Percentiles rank a stretch among this genome's conserved stretches.
Conservation (phyloP, 176 grass and related monocot species). For the Oryza rufipogon region DNA sequence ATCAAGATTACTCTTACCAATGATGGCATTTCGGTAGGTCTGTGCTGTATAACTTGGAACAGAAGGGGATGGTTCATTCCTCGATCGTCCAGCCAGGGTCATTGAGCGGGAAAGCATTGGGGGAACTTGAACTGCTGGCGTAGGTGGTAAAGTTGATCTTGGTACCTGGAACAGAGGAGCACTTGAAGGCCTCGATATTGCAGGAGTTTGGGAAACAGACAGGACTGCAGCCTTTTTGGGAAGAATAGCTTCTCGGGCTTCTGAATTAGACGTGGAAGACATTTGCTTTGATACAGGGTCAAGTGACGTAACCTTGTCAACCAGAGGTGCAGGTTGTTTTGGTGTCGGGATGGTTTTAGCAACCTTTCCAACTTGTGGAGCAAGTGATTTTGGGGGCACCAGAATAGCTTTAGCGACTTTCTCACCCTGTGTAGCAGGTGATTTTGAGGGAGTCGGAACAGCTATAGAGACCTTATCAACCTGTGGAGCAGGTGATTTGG, state of each 20-base stretch:
- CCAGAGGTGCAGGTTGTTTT: conserved; percentile 13
- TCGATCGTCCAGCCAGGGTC: conserved; percentile 52
- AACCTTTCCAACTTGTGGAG: conserved; percentile 37
- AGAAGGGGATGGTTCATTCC: conserved; percentile 50
- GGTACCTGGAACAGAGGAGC: conserved; percentile 65
- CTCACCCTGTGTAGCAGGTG: conserved; percentile 43
- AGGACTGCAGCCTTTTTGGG: conserved; percentile 22
- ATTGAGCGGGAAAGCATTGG: conserved; percentile 56
- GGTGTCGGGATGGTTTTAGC: conserved; percentile 13
- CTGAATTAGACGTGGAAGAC: conserved; percentile 36
- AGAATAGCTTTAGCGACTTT: conserved; percentile 44
- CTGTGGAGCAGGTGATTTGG: conserved; percentile 26
- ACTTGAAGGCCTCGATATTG: conserved; percentile 69
- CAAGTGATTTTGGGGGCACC: conserved; percentile 20
- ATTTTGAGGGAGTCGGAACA: conserved; percentile 29
- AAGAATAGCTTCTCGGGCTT: conserved; percentile 38
- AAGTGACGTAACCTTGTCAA: conserved; percentile 31
- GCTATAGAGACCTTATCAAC: conserved; percentile 27
- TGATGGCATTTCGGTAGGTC: conserved; percentile 74
- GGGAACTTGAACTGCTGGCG: conserved; percentile 40
- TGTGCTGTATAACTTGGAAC: conserved; percentile 56
- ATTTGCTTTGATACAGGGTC: conserved; percentile 38
- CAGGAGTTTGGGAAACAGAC: conserved; percentile 29
- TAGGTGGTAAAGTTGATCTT: conserved; percentile 53
- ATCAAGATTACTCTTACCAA: conserved; percentile 51